These are phyloP conservation scores for Nephromyces sp. DNA, from an alignment of 169 alveolate genomes.

Conservation along the genomic window DNA sequence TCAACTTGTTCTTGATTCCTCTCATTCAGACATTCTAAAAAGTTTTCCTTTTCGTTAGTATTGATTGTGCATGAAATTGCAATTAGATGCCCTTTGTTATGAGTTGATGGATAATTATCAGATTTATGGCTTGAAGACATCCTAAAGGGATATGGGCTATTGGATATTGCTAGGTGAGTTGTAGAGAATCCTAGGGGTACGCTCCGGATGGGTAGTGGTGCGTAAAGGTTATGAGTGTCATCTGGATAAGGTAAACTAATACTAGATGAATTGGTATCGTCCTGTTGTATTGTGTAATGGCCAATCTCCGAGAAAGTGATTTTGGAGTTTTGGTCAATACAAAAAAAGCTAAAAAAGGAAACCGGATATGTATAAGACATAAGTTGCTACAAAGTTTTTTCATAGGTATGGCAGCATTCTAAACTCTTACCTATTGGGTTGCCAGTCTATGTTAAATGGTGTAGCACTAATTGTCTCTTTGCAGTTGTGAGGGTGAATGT, in stretches of 20 bases:
- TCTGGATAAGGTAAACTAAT: too few species aligned
- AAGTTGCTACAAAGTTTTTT: too few species aligned
- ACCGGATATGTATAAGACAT: neutral
- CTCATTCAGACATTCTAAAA: neutral
- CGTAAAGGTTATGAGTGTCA: neutral
- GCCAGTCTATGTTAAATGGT: neutral
- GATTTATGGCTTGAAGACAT: neutral
- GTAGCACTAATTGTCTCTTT: neutral
- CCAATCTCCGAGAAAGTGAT: neutral
- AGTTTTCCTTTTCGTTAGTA: neutral
- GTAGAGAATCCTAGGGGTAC: neutral
- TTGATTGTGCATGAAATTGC: neutral
- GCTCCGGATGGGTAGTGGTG: neutral
- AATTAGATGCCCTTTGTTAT: neutral
- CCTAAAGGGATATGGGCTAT: neutral
- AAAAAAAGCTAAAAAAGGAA: neutral
- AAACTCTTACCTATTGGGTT: neutral
- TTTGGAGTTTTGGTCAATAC: neutral
- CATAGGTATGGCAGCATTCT: too few species aligned
- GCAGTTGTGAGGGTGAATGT: neutral
- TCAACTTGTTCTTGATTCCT: neutral
- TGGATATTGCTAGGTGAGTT: neutral
- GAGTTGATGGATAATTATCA: neutral
- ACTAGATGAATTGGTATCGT: too few species aligned
- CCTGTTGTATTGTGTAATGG: too few species aligned